Evolutionary conservation across 805 yeast species (phyloP).

Genomic region (Candida nemodendra): DNA sequence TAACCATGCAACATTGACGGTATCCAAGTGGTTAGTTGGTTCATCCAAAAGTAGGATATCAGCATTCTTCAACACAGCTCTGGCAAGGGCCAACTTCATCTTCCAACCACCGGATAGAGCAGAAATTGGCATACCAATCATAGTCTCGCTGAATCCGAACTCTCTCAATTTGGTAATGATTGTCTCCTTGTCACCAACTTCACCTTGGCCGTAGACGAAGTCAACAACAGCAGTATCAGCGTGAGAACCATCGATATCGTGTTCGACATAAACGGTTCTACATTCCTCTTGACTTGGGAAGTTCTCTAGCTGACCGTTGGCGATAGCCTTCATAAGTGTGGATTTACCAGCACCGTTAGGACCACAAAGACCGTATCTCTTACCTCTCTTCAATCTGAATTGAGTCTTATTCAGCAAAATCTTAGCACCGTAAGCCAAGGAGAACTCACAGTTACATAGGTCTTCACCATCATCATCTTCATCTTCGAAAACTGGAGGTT

Average conservation of each 20-base stretch:
- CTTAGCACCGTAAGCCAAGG: slow-evolving; percentile 99
- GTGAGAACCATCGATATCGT: slow-evolving; percentile 97
- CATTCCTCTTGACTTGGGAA: slow-evolving; percentile 99
- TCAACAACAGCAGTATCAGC: slow-evolving; percentile 94
- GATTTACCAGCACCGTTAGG: slow-evolving; percentile 99
- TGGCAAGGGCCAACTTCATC: slow-evolving; percentile 99
- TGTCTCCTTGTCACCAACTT: slow-evolving; percentile 70
- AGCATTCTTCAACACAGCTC: slow-evolving; percentile 98
- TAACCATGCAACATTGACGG: slow-evolving; percentile 99
- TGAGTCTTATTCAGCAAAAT: slow-evolving; percentile 99
- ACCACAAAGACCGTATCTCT: slow-evolving; percentile 99
- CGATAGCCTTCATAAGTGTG: slow-evolving; percentile 94
- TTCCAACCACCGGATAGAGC: slow-evolving; percentile 99
- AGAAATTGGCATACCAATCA: slow-evolving; percentile 91
- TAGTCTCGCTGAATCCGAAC: slow-evolving; percentile 91
- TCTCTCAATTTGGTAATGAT: slow-evolving; percentile 76
- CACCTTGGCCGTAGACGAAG: slow-evolving; percentile 83
- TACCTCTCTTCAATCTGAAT: slow-evolving; percentile 97
- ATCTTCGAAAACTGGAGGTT: slow-evolving; percentile 81
- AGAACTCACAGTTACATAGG: slow-evolving; percentile 99
- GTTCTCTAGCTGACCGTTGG: slow-evolving; percentile 98
- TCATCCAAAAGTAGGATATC: slow-evolving; percentile 97
- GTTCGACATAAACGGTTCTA: slow-evolving; percentile 99
- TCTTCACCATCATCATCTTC: slow-evolving; percentile 99
- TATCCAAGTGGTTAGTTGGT: slow-evolving; percentile 99